Base-by-base conservation (phyloP, 2,329 filamentous ascomycete genomes). In the Ceratocystis alfenasii region DNA sequence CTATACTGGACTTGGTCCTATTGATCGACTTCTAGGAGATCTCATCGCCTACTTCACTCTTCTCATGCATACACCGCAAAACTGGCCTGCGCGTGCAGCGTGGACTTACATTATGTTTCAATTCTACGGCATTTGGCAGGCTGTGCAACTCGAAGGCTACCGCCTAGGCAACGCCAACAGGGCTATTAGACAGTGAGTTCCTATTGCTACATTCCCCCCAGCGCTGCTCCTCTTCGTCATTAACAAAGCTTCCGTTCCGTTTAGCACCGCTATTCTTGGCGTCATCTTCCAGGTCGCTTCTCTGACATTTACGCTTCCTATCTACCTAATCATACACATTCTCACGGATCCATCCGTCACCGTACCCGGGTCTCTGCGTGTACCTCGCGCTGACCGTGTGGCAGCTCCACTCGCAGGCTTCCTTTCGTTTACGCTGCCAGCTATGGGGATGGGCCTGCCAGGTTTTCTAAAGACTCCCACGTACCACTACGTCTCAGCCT, bases 71-170 rank as follows among this genome's bases (percentile, higher is more conserved):
- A 36, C 62, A 17, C 50, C 53, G 25, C 44, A 62, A 17, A 12
- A 7, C 30, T 46, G n/a, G 62, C 30, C 30, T 28, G 41, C 30
- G 22, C 45, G 30, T 5, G 48, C 46, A 1, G 44, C 44, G 3
- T 64, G 50, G 28, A 45, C 44, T 4, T 65, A 64, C 20, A 15
- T 67, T 15, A 62, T 67, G 30, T 22, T 44, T 2, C 66, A 67
- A 57, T 55, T 67, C 30, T 62, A 55, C n/a, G 66, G 62, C n/a
- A 59, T 62, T 22, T 67, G 62, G 66, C 36, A 50, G 10, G 30
- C 62, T 5, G 22, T 67, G 44, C n/a, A 45, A 12, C 12, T 64
- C n/a, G 66, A 67, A 25, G 62, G 45, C 17, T 65, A 41, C 22
- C 62, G 66, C n/a, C n/a, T 22, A 10, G 66, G 46, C 25, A 67